phyloP scores from a whole-genome alignment of 306 rosid species.

The Quercus suber region DNA sequence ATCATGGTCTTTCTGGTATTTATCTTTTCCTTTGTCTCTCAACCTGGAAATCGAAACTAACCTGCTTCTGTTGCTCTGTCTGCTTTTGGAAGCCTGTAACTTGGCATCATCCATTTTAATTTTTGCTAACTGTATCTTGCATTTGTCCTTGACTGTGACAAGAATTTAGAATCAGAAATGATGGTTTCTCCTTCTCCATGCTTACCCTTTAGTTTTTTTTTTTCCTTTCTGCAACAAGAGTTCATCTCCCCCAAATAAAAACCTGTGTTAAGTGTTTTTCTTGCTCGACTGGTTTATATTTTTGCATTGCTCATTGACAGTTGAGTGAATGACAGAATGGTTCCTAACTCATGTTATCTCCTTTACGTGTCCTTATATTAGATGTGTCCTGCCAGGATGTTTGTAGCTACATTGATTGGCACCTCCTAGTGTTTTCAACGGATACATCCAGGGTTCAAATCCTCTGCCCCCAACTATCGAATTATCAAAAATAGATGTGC shows the following conservation, averaged over 20 bases:
- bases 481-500: not conserved
- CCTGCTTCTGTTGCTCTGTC: not conserved
- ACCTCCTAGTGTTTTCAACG: too few species aligned
- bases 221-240: not conserved
- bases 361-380: not conserved
- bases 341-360: not conserved
- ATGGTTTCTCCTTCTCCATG: not conserved
- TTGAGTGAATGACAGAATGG: not conserved
- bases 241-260: not conserved
- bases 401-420: too few species aligned
- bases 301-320: not conserved
- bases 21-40: not conserved
- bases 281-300: not conserved
- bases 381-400: too few species aligned
- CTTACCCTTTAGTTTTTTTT: not conserved
- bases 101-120: not conserved
- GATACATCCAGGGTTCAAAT: too few species aligned
- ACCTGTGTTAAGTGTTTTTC: not conserved
- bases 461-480: too few species aligned
- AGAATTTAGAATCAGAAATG: not conserved
- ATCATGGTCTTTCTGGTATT: not conserved
- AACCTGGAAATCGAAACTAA: not conserved
- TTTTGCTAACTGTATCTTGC: not conserved
- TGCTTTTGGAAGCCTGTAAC: not conserved
- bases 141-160: not conserved